phyloP scores from a whole-genome alignment of 768 basidiomycete species.

The Macrolepiota albuminosa region DNA sequence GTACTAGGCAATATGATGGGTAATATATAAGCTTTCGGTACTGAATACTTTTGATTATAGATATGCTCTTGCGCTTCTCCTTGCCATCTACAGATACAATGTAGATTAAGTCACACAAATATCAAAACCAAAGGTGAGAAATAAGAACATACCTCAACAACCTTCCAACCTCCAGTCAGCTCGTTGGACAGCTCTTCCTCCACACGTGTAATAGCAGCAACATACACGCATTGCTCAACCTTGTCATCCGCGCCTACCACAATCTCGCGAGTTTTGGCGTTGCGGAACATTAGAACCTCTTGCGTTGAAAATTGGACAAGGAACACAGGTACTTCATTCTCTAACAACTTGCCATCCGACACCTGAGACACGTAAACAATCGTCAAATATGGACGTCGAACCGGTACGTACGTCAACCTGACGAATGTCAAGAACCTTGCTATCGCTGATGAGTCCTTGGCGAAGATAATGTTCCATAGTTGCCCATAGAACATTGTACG shows the following conservation, averaged over 20 bases:
- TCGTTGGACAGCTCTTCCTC: conserved; percentile 88
- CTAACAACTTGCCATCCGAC: conserved; percentile 82
- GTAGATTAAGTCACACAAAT: neutral
- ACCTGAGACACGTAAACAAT: conserved; percentile 41
- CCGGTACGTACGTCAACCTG: conserved; percentile 81
- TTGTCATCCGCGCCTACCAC: conserved; percentile 82
- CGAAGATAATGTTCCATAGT: conserved; percentile 92
- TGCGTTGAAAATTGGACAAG: conserved; percentile 90
- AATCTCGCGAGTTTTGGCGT: conserved; percentile 84
- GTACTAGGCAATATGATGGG: conserved; percentile 6
- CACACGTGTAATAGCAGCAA: conserved; percentile 84
- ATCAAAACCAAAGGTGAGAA: neutral
- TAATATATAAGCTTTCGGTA: conserved; percentile 16
- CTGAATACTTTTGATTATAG: conserved; percentile 26
- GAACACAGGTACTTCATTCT: conserved; percentile 87
- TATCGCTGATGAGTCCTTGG: conserved; percentile 89
- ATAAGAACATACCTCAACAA: conserved; percentile 72
- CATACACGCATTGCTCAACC: conserved; percentile 93
- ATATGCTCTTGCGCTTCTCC: conserved; percentile 42
- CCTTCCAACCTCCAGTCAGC: conserved; percentile 97
- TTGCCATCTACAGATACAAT: conserved; percentile 30
- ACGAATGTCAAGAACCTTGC: conserved; percentile 93
- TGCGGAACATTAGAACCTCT: conserved; percentile 88
- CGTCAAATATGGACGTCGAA: neutral
- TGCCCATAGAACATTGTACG: conserved; percentile 97